A percentile compares a stretch with the other conserved stretches of the same genome.
phyloP scores from a whole-genome alignment of 2,329 filamentous ascomycete species.

The Botrytis squamosa region DNA sequence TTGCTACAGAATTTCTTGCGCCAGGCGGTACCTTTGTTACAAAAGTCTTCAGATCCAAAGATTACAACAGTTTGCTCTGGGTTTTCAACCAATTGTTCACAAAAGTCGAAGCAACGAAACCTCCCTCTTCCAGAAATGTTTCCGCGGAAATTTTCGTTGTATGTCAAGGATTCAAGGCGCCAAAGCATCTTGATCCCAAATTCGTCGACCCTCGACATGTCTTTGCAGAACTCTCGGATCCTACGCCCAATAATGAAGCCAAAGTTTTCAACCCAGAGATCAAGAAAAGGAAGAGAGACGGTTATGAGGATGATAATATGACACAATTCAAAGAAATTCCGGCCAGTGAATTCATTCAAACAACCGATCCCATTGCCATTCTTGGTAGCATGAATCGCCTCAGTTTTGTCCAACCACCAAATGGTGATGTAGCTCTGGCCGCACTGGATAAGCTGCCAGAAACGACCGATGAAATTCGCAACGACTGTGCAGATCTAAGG shows the following conservation, averaged over 20 bases:
- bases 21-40: conserved; percentile 93
- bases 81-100: conserved; percentile 95
- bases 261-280: conserved; percentile 97
- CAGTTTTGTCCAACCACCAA: conserved; percentile 74
- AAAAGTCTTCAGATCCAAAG: conserved; percentile 95
- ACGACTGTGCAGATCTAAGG: conserved; percentile 79
- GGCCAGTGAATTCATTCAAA: conserved; percentile 92
- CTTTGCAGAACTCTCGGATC: conserved; percentile 85
- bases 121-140: conserved; percentile 91
- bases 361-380: conserved; percentile 87
- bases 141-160: conserved; percentile 99
- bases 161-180: conserved; percentile 91
- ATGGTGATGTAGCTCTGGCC: conserved; percentile 81
- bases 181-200: conserved; percentile 87
- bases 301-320: conserved; percentile 95
- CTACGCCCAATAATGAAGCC: conserved; percentile 90
- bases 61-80: conserved; percentile 95
- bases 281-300: conserved; percentile 96
- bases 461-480: conserved; percentile 77
- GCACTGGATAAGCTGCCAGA: conserved; percentile 83
- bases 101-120: conserved; percentile 96
- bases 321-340: conserved; percentile 86
- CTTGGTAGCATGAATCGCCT: conserved; percentile 83
- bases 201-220: conserved; percentile 88
- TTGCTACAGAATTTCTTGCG: conserved; percentile 88